Evolutionary conservation across 495 filamentous ascomycete genomes (phyloP).

Genomic region (Friedmanniomyces simplex): DNA sequence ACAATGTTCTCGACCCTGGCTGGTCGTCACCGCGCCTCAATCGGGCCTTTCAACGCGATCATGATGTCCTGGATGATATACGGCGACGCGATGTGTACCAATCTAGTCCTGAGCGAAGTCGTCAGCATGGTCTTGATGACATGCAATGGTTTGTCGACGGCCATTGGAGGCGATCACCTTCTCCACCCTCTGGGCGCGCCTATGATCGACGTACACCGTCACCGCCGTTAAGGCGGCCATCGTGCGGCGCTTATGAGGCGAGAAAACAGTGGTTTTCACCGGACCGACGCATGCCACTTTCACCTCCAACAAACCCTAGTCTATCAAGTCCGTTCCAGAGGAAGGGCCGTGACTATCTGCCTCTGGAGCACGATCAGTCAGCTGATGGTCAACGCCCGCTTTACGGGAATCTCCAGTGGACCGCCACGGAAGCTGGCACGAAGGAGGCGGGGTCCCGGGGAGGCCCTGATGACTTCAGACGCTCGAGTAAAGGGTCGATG

Average conservation of each 20-base stretch:
- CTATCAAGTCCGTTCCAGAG: neutral
- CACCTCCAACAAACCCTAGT: neutral
- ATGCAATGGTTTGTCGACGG: no score
- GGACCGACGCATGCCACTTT: neutral
- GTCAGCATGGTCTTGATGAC: neutral
- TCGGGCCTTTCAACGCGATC: neutral
- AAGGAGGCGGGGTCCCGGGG: neutral
- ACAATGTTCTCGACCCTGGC: neutral
- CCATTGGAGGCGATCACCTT: no score
- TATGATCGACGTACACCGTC: neutral
- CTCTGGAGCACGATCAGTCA: neutral
- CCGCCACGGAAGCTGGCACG: neutral
- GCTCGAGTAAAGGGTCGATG: neutral
- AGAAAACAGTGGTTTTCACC: neutral
- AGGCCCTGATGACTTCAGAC: neutral
- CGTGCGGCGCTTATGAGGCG: neutral
- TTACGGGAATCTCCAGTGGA: neutral
- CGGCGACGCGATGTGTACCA: neutral
- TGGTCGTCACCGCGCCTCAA: neutral
- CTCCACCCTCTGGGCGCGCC: neutral
- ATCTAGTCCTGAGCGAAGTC: neutral
- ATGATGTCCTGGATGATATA: neutral
- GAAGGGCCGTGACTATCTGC: neutral
- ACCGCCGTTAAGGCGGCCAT: neutral
- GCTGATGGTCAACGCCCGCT: neutral